Base-by-base conservation (phyloP, 164 flowering plant genomes). In the Stephania japonica region DNA sequence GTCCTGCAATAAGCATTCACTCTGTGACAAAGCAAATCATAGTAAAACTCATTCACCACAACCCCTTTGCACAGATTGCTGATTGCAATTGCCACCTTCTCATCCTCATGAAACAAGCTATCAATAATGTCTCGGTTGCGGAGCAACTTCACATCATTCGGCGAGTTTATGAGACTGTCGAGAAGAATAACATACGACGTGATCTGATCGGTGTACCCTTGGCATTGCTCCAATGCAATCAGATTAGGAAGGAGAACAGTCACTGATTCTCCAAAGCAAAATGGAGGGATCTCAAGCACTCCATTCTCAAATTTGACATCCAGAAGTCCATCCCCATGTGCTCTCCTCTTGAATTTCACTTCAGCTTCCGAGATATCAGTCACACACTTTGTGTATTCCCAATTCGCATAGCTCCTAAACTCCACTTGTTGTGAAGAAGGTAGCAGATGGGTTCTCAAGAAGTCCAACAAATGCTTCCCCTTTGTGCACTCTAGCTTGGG, bases 161-260 rank as follows among this genome's bases (percentile, higher is more conserved):
- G 16, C 0, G 71, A 70, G 76, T 73, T 32, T 27, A 81, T 73
- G 32, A 80, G 77, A 18, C 10, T 44, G 27, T 75, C 72, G 42
- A 80, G 13, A 7, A 80, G 53, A 0, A 25, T 6, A 5, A 67
- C 73, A 21, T 78, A 78, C 7, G 75, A 75, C 18, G 77, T 74
- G 23, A 80, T 25, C 2, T 6, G 41, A 1, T 47, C 19, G 2
- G 18, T 3, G 10, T 21, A 27, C 0, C 18, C 66, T n/a, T 10
- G 21, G 23, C 78, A 75, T 21, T 78, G 78, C 78, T 80, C 80
- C 21, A 50, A 78, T 10, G 65, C 67, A 0, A 80, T 78, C 63
- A 80, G 75, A 56, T 78, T 81, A 0, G 75, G 26, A 23, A 78
- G 38, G 32, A 75, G 26, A 19, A 61, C 7, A 2, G 44, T 70